phyloP scores from a whole-genome alignment of 768 basidiomycete genomes.

The Panus rudis region DNA sequence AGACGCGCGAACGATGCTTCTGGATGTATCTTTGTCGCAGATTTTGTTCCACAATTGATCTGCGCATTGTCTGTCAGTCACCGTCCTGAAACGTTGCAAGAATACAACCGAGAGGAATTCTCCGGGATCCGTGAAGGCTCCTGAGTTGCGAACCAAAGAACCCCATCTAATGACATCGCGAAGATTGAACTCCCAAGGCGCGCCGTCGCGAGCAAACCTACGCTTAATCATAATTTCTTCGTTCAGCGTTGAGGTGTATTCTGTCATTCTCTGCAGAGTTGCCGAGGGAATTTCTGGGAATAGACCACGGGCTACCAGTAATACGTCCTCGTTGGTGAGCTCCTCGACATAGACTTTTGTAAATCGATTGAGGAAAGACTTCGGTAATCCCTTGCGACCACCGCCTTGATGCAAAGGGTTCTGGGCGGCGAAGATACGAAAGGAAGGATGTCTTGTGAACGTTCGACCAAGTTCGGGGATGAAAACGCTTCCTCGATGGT shows the following conservation, averaged over 20 bases:
- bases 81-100: conserved; percentile 76
- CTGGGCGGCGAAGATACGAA: conserved; percentile 96
- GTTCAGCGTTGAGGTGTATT: conserved; percentile 69
- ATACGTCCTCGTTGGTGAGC: conserved; percentile 68
- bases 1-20: not conserved
- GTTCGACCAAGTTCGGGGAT: conserved; percentile 91
- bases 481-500: conserved; percentile 92
- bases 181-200: conserved; percentile 98
- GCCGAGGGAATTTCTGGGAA: conserved; percentile 54
- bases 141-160: conserved; percentile 38
- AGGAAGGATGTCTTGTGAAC: conserved; percentile 84
- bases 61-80: conserved; percentile 54
- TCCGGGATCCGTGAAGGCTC: conserved; percentile 36
- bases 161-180: conserved; percentile 93
- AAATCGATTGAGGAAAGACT: conserved; percentile 96
- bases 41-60: conserved; percentile 36
- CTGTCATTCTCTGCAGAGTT: conserved; percentile 67
- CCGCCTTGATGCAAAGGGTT: conserved; percentile 96
- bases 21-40: conserved; percentile 23
- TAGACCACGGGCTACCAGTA: conserved; percentile 67
- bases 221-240: conserved; percentile 57
- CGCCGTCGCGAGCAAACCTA: conserved; percentile 69
- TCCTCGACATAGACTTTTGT: conserved; percentile 96
- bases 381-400: conserved; percentile 93
- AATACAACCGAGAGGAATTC: conserved; percentile 70